Percentiles rank a stretch among this genome's conserved stretches.
These are phyloP conservation scores for Hyphopichia khmerensis DNA, from an alignment of 1,139 yeast genomes.

Conservation along the genomic window DNA sequence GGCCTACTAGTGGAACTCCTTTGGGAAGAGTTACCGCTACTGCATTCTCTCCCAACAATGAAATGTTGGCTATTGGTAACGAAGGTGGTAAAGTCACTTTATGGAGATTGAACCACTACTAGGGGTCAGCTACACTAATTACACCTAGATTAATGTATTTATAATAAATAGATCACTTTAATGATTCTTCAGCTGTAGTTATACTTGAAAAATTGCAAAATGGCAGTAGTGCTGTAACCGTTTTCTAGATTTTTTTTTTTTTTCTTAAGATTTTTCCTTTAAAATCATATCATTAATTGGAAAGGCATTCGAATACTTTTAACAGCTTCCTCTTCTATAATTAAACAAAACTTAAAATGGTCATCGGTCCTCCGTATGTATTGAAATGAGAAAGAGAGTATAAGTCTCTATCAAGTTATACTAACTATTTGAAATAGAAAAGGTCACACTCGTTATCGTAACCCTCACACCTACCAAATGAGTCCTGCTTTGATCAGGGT, in stretches of 20 bases:
- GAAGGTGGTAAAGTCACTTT: conserved; percentile 87
- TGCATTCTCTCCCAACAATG: conserved; percentile 76
- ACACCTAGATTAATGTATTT: too few relatives aligned
- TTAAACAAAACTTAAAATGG: conserved; percentile 28
- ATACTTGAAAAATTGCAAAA: too few relatives aligned
- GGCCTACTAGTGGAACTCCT: conserved; percentile 98
- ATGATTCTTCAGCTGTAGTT: too few relatives aligned
- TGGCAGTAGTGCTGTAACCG: too few relatives aligned
- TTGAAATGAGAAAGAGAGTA: too few relatives aligned
- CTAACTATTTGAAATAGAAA: conserved; percentile 19
- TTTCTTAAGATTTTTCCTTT: not conserved
- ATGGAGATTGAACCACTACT: conserved; percentile 85
- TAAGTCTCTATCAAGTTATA: too few relatives aligned
- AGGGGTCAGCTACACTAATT: too few relatives aligned
- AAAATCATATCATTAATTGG: not conserved
- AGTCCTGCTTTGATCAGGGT: conserved; percentile 93
- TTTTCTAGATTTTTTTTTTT: too few relatives aligned
- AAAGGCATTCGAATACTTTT: not conserved
- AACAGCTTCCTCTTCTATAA: not conserved
- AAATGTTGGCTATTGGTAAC: conserved; percentile 86
- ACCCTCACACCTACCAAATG: conserved; percentile 79
- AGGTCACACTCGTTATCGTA: conserved; percentile 54
- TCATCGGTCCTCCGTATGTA: conserved; percentile 42
- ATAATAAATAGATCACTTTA: too few relatives aligned
- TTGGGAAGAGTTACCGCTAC: conserved; percentile 88